Base-by-base conservation (phyloP, 345 rosid genomes). In the Eucalyptus tenuipes region DNA sequence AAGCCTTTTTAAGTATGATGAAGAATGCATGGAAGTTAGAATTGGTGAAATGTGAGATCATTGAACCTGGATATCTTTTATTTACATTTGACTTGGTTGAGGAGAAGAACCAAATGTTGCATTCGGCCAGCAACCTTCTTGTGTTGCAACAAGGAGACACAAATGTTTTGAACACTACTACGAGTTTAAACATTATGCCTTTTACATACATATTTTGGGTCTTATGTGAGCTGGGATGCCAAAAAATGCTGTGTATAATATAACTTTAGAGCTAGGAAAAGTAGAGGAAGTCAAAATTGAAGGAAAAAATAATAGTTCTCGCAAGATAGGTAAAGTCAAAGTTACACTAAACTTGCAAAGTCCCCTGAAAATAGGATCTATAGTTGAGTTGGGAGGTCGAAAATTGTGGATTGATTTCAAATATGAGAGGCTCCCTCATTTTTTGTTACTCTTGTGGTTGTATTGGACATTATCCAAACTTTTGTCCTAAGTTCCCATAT, bases 271-370 rank as follows among this genome's bases (percentile, higher is more conserved):
- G 27, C 61, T 55, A 24, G 61, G 27, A 55, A 55, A 55, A 8
- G 61, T 55, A 55, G 0, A 55, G 29, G 61, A 52, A 4, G 61
- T 55, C 18, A 55, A 20, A 55, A 55, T 55, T 55, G 13, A 55
- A 22, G 2, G 5, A 55, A 55, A 55, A 55, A 55, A 8, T 9
- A 55, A 55, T 2, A 24, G 13, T 4, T 55, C 3, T 3, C 0
- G 61, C 29, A 22, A 55, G 25, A 20, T 53, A 18, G 27, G 59
- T 18, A 4, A 53, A 8, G 61, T 55, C 2, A 55, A 55, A 55
- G 29, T 24, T 4, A 24, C 3, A 9, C 61, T 9, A 22, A 20
- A 55, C 27, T 55, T 55, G 27, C 27, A 22, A 20, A 20, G 61
- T 55, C 61, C 27, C 27, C 3, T 55, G 0, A 55, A 53, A 55